These are phyloP conservation scores for Lolium perenne DNA, from an alignment of 176 grass and related monocot species.

Conservation along the genomic window DNA sequence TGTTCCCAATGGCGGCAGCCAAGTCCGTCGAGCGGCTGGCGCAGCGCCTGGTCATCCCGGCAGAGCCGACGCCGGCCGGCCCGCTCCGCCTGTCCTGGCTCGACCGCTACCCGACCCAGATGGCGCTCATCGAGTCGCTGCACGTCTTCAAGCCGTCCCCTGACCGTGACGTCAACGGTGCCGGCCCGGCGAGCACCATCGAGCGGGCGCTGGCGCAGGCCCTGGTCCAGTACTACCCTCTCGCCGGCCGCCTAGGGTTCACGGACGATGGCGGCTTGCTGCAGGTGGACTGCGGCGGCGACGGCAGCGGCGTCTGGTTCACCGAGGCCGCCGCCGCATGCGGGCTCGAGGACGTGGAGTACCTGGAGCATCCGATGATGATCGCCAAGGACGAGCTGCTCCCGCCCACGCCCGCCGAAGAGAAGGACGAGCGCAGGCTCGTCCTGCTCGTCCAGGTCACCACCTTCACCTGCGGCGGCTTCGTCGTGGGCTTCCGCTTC, in stretches of 20 bases:
- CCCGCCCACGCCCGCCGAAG: slow-evolving; percentile 43
- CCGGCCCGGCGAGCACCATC: slow-evolving; percentile 42
- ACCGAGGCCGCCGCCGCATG: slow-evolving; percentile 52
- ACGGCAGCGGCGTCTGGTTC: slow-evolving; percentile 74
- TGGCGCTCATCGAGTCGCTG: slow-evolving; percentile 69
- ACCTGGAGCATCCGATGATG: slow-evolving; percentile 90
- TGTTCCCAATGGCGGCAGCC: not conserved
- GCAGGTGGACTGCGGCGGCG: slow-evolving; percentile 62
- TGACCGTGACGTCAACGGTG: not conserved
- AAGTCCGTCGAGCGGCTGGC: slow-evolving; percentile 19
- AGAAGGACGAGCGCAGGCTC: slow-evolving; percentile 52
- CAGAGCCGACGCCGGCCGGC: not conserved
- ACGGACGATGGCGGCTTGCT: slow-evolving; percentile 61
- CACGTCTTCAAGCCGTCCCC: slow-evolving; percentile 61
- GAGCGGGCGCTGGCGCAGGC: slow-evolving; percentile 57
- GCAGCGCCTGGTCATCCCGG: not conserved
- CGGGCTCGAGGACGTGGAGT: slow-evolving; percentile 75
- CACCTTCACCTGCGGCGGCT: slow-evolving; percentile 67
- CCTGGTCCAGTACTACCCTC: slow-evolving; percentile 73
- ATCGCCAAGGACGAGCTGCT: slow-evolving; percentile 80
- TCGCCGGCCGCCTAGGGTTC: slow-evolving; percentile 63
- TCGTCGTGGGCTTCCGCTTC: slow-evolving; percentile 85
- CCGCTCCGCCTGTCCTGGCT: slow-evolving; percentile 47
- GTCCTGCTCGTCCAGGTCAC: slow-evolving; percentile 91
- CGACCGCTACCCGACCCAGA: slow-evolving; percentile 70